These are phyloP conservation scores for Cyclotella choctawhatcheeana DNA, from an alignment of 108 stramenopile genomes.

Conservation along the genomic window DNA sequence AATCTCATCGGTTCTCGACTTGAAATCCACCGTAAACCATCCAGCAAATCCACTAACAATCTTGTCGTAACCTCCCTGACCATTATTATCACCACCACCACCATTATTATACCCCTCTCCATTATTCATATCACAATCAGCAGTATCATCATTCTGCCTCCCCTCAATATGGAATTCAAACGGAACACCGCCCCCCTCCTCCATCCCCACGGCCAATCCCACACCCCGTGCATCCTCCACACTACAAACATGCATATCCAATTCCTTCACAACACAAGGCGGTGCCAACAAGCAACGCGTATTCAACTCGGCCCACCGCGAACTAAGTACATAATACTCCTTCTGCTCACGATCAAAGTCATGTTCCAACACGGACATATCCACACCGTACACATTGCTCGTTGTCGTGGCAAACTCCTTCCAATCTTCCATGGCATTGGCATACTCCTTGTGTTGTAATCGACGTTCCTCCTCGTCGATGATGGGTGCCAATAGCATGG, in stretches of 20 bases:
- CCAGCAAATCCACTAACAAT: conserved; percentile 95
- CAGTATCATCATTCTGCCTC: too few species aligned
- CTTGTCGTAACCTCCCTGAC: conserved; percentile 20
- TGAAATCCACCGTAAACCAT: conserved; percentile 98
- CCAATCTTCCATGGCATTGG: conserved; percentile 92
- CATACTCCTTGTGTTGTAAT: conserved; percentile 76
- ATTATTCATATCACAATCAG: too few species aligned
- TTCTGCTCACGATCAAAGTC: conserved; percentile 95
- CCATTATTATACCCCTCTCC: too few species aligned
- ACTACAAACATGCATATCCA: conserved; percentile 95
- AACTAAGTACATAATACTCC: conserved; percentile 92
- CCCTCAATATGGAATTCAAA: conserved; percentile 85
- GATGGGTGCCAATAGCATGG: conserved; percentile 95
- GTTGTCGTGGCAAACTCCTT: conserved; percentile 88
- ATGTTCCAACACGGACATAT: conserved; percentile 84
- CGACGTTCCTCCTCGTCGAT: conserved; percentile 93
- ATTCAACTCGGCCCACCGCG: conserved; percentile 93
- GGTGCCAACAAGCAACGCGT: conserved; percentile 83
- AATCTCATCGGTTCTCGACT: conserved; percentile 72
- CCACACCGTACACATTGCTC: conserved; percentile 84
- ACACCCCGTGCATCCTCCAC: conserved; percentile 92
- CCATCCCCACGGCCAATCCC: conserved; percentile 43
- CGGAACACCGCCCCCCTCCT: conserved; percentile 45
- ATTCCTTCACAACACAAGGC: conserved; percentile 73
- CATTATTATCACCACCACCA: conserved; percentile 22